phyloP scores from a whole-genome alignment of 2,329 filamentous ascomycete genomes.

The Cladosporium sp. region DNA sequence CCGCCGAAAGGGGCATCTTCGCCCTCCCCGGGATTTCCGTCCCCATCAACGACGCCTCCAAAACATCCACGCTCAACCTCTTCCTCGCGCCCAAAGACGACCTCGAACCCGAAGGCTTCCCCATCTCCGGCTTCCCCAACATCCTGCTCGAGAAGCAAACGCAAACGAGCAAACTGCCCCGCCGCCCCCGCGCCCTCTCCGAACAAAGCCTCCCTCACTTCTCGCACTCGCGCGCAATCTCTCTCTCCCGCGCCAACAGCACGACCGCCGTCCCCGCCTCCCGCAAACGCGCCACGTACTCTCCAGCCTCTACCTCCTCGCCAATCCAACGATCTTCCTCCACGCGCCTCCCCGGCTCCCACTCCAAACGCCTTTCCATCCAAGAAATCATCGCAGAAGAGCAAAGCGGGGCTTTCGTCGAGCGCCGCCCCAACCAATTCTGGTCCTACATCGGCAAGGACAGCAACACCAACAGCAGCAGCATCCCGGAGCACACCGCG shows the following conservation, averaged over 20 bases:
- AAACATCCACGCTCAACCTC: constrained; percentile 30
- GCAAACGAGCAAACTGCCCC: constrained; percentile 15
- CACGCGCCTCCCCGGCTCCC: not conserved
- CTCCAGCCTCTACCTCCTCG: not conserved
- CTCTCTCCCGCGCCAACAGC: constrained; percentile 7
- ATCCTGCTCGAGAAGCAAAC: constrained; percentile 27
- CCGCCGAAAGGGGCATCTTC: constrained; percentile 29
- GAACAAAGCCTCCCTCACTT: not conserved
- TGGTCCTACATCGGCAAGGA: constrained; percentile 33
- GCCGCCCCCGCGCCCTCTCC: constrained; percentile 14
- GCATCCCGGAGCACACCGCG: constrained; percentile 28
- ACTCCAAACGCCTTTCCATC: constrained; percentile 25
- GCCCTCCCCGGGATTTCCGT: constrained; percentile 30
- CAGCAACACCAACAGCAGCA: too few relatives aligned
- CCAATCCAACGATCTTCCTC: constrained; percentile 13
- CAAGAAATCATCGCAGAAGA: constrained; percentile 29
- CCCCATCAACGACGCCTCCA: constrained; percentile 28
- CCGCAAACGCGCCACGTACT: not conserved
- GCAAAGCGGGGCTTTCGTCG: constrained; percentile 23
- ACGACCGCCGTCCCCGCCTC: not conserved
- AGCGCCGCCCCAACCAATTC: constrained; percentile 30
- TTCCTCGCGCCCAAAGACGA: constrained; percentile 30
- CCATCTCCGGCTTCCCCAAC: constrained; percentile 34
- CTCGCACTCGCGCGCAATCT: not conserved
- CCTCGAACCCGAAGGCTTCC: constrained; percentile 30